Evolutionary conservation across 352 stramenopile genomes (phyloP).

Genomic region (Detonula confervacea): DNA sequence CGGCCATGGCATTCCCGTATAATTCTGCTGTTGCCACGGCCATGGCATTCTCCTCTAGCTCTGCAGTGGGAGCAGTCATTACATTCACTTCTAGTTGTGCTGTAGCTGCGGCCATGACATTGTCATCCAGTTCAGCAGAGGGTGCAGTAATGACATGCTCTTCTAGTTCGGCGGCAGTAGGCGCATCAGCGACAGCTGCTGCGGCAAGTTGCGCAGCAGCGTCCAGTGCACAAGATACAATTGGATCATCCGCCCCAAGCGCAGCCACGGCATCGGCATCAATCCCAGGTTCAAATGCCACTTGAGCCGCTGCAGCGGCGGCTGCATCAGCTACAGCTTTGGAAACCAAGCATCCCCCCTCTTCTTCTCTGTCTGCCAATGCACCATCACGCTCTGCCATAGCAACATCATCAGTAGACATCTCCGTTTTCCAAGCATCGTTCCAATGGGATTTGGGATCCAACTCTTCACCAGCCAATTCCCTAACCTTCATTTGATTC

Average conservation of each 20-base stretch:
- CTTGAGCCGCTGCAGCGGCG: slow-evolving; percentile 4
- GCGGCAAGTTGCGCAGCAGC: slow-evolving; percentile 65
- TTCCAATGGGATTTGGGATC: background rate
- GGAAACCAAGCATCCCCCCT: slow-evolving; percentile 30
- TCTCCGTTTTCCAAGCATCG: too few species aligned
- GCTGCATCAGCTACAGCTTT: slow-evolving; percentile 13
- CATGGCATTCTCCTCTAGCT: too few species aligned
- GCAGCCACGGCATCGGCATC: slow-evolving; percentile 38
- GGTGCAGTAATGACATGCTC: too few species aligned
- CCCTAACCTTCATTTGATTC: slow-evolving; percentile 76
- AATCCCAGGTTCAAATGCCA: slow-evolving; percentile 5
- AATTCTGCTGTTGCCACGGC: too few species aligned
- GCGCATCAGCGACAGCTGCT: slow-evolving; percentile 30
- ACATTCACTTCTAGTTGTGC: too few species aligned
- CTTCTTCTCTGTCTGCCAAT: background rate
- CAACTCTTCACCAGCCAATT: slow-evolving; percentile 19
- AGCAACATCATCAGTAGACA: background rate
- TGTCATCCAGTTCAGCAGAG: too few species aligned
- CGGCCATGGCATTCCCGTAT: too few species aligned
- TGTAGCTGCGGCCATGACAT: too few species aligned
- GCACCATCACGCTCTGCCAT: background rate
- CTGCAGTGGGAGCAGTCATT: too few species aligned
- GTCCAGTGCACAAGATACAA: slow-evolving; percentile 53
- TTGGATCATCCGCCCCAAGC: slow-evolving; percentile 17
- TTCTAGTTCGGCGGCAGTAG: too few species aligned